Base-by-base conservation (phyloP, 208 protist genomes). In the Phytomonas sp. region DNA sequence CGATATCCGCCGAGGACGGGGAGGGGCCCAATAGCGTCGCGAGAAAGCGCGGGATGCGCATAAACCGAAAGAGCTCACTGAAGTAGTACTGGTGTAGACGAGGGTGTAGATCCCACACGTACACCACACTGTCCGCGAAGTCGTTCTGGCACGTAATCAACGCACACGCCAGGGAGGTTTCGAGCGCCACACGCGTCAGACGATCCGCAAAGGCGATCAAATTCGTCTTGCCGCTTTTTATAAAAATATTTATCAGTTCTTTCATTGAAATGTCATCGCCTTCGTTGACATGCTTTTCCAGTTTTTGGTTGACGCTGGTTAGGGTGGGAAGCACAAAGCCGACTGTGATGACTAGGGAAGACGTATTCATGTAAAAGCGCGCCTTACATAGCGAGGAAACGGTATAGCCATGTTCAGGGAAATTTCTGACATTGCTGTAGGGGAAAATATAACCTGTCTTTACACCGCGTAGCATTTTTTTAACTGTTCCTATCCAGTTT, bases 21-120 rank as follows among this genome's bases (percentile, higher is more conserved):
- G 59, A 12, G 0, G 76, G 80, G 0, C 89, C 89, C 16, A 92
- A 52, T 2, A 92, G 75, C n/a, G 73, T 78, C 37, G 73, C 70
- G 42, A 92, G 66, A 60, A 89, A 90, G 33, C 49, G 67, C 0
- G 89, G 89, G 33, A 92, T 71, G n/a, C 67, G 74, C n/a, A 94
- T 70, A 42, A 70, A 63, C 4, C 34, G 14, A 26, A 88, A 63
- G 11, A 91, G 16, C 4, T 86, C 75, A 3, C 79, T 77, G 30
- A 89, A 31, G 69, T 91, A 91, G 63, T 79, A 72, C n/a, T 88
- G 79, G 70, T 89, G 81, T 42, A 91, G 70, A 45, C 80, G 80
- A 1, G 86, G 89, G 72, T 91, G 89, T 1, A 89, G 52, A 60
- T 94, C 86, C 85, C 86, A 94, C 31, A 92, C 73, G 64, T 86